Percentiles rank a stretch among this genome's conserved stretches.
phyloP scores from a whole-genome alignment of 257 asterid species.

The Solanum chilense region DNA sequence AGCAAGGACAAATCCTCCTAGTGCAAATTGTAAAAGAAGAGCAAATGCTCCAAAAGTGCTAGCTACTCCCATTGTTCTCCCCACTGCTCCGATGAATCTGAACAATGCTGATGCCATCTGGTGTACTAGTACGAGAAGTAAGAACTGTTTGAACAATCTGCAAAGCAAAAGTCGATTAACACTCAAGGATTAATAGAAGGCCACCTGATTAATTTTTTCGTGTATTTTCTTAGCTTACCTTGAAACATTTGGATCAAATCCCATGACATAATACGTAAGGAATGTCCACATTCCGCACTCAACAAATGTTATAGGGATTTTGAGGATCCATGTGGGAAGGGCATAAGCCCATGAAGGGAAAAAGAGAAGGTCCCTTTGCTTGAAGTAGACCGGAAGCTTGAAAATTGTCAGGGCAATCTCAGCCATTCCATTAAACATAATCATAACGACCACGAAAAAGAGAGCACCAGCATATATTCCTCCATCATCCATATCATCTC shows the following conservation, averaged over 20 bases:
- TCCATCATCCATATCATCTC: constrained; percentile 21
- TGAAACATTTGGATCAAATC: constrained; percentile 57
- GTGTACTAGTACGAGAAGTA: constrained; percentile 26
- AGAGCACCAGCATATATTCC: constrained; percentile 46
- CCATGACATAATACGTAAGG: constrained; percentile 50
- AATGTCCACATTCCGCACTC: constrained; percentile 48
- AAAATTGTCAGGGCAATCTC: constrained; percentile 51
- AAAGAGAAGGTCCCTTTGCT: constrained; percentile 48
- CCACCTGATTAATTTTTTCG: not conserved
- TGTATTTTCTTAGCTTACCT: constrained; percentile 15
- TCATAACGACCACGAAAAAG: constrained; percentile 26
- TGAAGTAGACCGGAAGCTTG: constrained; percentile 59
- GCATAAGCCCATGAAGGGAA: constrained; percentile 59
- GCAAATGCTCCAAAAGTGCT: constrained; percentile 63
- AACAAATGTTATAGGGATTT: constrained; percentile 34
- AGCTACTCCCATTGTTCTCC: constrained; percentile 58
- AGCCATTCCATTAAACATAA: constrained; percentile 53
- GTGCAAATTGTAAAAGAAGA: constrained; percentile 42
- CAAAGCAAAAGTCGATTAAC: not conserved
- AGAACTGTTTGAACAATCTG: constrained; percentile 47
- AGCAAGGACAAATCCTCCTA: constrained; percentile 59
- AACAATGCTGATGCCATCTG: constrained; percentile 49
- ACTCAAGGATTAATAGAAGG: not conserved
- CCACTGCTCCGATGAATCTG: constrained; percentile 55
- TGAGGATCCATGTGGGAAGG: constrained; percentile 49